Evolutionary conservation across 1,139 yeast species (phyloP).

Genomic region (Hemisphaericaspora lyxosophila): DNA sequence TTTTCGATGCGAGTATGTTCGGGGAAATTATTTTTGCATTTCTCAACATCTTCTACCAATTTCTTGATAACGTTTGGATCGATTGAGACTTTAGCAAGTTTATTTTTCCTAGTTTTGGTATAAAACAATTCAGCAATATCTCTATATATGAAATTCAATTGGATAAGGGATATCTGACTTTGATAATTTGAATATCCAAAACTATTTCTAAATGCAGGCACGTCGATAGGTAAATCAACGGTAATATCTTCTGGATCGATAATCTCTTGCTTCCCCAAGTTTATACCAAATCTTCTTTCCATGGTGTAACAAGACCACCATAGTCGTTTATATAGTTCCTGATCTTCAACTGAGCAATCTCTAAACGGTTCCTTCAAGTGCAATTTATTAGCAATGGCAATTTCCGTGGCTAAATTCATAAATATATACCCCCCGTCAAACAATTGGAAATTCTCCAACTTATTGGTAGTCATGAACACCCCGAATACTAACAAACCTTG

Average conservation of each 20-base stretch:
- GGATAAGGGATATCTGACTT: constrained; percentile 16
- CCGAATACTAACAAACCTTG: constrained; percentile 17
- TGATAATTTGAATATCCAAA: constrained; percentile 17
- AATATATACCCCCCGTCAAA: constrained; percentile 19
- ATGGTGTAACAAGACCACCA: constrained; percentile 22
- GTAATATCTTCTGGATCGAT: constrained; percentile 15
- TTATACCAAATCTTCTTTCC: constrained; percentile 19
- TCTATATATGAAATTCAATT: constrained; percentile 15
- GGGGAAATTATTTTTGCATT: constrained; percentile 15
- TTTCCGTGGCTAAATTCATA: constrained; percentile 18
- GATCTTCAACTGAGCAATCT: constrained; percentile 9
- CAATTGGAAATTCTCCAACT: constrained; percentile 15
- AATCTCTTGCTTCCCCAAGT: constrained; percentile 17
- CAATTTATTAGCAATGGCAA: constrained; percentile 17
- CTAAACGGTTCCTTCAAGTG: constrained; percentile 14
- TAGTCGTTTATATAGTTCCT: constrained; percentile 15
- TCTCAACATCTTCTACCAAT: constrained; percentile 15
- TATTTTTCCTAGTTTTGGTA: constrained; percentile 7
- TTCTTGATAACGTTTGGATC: constrained; percentile 15
- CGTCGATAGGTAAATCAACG: constrained; percentile 14
- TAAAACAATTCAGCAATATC: constrained; percentile 16
- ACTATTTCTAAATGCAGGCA: constrained; percentile 12
- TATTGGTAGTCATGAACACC: constrained; percentile 20
- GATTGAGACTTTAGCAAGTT: constrained; percentile 12
- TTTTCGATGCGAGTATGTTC: constrained; percentile 13